Conservation (phyloP, 257 asterid genomes). For the Capsicum rhomboideum region DNA sequence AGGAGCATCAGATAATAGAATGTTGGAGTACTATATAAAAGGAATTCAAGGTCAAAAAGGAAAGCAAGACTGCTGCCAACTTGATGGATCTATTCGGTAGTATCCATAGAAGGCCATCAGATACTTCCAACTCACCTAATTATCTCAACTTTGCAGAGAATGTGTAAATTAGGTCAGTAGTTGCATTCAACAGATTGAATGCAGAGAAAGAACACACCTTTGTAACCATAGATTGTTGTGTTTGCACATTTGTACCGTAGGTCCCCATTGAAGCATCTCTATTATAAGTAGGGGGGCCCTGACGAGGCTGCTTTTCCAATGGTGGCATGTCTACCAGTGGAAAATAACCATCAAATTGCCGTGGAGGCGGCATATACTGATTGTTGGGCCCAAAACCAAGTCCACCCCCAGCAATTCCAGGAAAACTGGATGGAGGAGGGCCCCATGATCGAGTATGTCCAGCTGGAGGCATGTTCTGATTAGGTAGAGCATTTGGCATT, state of each 20-base stretch:
- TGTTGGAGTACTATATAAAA: not conserved
- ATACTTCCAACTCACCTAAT: not conserved
- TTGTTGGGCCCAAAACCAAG: constrained; percentile 7
- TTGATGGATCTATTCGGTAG: not conserved
- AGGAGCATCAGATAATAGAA: not conserved
- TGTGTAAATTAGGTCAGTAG: not conserved
- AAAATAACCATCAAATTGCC: constrained; percentile 3
- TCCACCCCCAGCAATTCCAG: constrained; percentile 7
- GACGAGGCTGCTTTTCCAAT: constrained; percentile 9
- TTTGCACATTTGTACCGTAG: constrained; percentile 4
- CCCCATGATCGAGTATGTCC: constrained; percentile 9
- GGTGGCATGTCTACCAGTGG: constrained; percentile 9
- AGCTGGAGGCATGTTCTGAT: constrained; percentile 11
- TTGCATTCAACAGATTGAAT: not conserved
- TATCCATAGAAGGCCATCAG: not conserved
- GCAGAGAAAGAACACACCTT: constrained; percentile 35
- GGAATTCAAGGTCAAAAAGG: not conserved
- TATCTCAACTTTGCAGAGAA: not conserved
- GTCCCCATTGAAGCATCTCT: constrained; percentile 11
- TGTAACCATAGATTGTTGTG: constrained; percentile 50
- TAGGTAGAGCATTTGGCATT: constrained; percentile 9
- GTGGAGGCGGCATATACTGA: constrained; percentile 10
- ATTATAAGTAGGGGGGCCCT: not conserved
- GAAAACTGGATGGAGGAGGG: constrained; percentile 6
- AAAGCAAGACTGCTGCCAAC: not conserved